phyloP scores from a whole-genome alignment of 805 yeast genomes.

The Pichia gijzeniarum region DNA sequence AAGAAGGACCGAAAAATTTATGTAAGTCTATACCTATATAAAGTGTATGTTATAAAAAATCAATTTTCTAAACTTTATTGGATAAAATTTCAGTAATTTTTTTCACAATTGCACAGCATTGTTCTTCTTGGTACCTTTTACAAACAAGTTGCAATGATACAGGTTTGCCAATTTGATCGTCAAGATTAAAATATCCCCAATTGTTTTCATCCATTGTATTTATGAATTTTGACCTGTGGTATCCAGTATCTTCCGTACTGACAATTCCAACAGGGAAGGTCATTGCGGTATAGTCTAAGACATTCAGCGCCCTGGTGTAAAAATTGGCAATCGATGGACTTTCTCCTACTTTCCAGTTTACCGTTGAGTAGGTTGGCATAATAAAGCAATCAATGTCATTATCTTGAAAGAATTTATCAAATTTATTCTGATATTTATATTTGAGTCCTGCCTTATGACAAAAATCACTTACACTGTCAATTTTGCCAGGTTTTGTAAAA shows the following conservation, averaged over 20 bases:
- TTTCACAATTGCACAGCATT: constrained; percentile 18
- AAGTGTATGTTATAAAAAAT: background rate
- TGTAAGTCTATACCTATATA: background rate
- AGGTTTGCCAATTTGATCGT: constrained; percentile 41
- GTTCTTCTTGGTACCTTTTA: constrained; percentile 53
- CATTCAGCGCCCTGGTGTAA: constrained; percentile 51
- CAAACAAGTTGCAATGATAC: constrained; percentile 51
- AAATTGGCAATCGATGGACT: constrained; percentile 35
- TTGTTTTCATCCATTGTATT: constrained; percentile 32
- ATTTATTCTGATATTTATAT: constrained; percentile 31
- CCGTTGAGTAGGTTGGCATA: constrained; percentile 39
- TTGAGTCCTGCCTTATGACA: constrained; percentile 36
- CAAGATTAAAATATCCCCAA: constrained; percentile 37
- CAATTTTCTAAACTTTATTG: background rate
- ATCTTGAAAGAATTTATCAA: constrained; percentile 35
- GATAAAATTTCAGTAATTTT: constrained; percentile 3
- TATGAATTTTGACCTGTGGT: constrained; percentile 28
- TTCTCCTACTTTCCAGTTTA: constrained; percentile 38
- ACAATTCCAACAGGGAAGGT: constrained; percentile 41
- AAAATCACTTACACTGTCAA: constrained; percentile 25
- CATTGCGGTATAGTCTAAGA: constrained; percentile 43
- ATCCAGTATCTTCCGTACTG: constrained; percentile 32
- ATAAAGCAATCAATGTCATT: constrained; percentile 49
- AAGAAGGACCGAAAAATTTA: background rate
- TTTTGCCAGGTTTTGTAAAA: constrained; percentile 16